These are phyloP conservation scores for Cubamyces sp. DNA, from an alignment of 768 basidiomycete species.

Conservation along the genomic window DNA sequence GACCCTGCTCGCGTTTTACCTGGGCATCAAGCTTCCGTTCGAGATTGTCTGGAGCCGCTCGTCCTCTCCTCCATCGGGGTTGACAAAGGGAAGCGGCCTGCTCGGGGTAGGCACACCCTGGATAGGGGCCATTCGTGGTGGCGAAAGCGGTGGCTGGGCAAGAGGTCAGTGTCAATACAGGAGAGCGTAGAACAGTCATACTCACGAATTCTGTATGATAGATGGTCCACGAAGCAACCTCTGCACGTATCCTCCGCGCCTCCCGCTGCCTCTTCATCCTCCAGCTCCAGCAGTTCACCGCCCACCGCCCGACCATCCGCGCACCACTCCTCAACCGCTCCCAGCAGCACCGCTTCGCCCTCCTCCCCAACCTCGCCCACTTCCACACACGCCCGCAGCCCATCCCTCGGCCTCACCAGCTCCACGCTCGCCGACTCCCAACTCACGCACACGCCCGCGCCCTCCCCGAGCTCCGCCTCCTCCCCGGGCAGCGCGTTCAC, in stretches of 20 bases:
- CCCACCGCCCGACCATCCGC: constrained; percentile 21
- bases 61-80: constrained; percentile 24
- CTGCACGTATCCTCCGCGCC: constrained; percentile 56
- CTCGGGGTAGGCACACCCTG: constrained; percentile 78
- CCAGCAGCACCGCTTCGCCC: constrained; percentile 28
- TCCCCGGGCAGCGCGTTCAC: constrained; percentile 60
- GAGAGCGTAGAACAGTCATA: constrained; percentile 1
- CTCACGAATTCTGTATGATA: constrained; percentile 31
- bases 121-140: constrained; percentile 72
- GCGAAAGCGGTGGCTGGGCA: constrained; percentile 75
- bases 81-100: constrained; percentile 40
- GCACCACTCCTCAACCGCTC: constrained; percentile 20
- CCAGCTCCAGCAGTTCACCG: constrained; percentile 37
- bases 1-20: constrained; percentile 76
- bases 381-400: constrained; percentile 12
- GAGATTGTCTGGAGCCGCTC: constrained; percentile 70
- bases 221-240: constrained; percentile 72
- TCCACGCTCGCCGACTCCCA: constrained; percentile 35
- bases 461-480: constrained; percentile 24
- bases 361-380: constrained; percentile 8
- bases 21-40: constrained; percentile 84
- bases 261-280: constrained; percentile 35
- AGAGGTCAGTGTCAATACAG: constrained; percentile 42
- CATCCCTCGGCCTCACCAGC: constrained; percentile 14
- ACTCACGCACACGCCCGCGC: constrained; percentile 29